Conservation (phyloP, 2,329 filamentous ascomycete species). For the Calonectria fujianensis region DNA sequence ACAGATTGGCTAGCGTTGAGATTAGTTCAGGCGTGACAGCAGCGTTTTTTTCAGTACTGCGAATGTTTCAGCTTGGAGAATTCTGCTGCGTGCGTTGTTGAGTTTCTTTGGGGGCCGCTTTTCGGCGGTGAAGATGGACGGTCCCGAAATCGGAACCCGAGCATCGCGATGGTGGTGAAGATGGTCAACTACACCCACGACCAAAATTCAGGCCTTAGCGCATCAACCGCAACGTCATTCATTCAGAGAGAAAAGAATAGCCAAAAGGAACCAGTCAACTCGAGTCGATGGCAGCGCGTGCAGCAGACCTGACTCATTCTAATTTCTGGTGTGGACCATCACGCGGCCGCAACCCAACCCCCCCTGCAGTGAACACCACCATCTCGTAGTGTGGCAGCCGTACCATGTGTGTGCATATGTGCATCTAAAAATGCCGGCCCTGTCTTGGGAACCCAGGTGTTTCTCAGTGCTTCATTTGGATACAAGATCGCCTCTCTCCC, state of each 20-base stretch:
- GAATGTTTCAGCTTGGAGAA: background rate
- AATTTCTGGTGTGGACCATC: slow-evolving; percentile 19
- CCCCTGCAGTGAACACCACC: slow-evolving; percentile 24
- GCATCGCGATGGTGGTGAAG: background rate
- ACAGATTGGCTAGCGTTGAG: slow-evolving; percentile 6
- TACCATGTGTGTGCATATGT: background rate
- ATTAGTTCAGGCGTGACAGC: slow-evolving; percentile 4
- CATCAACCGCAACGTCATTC: background rate
- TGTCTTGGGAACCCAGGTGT: background rate
- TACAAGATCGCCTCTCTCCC: background rate
- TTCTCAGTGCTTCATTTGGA: background rate
- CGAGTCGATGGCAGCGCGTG: slow-evolving; percentile 18
- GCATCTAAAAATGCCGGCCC: slow-evolving; percentile 1
- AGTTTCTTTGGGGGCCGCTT: background rate
- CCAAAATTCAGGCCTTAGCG: background rate
- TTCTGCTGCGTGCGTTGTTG: background rate
- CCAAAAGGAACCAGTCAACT: background rate
- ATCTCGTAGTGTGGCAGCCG: slow-evolving; percentile 9
- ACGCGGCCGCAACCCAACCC: slow-evolving; percentile 19
- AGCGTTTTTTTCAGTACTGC: background rate
- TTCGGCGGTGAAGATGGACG: background rate
- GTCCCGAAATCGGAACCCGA: slow-evolving; percentile 18
- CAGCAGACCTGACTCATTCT: slow-evolving; percentile 7
- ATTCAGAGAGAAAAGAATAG: too few species aligned
- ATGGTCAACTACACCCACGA: background rate